These are phyloP conservation scores for Diaporthe sp. DNA, from an alignment of 2,329 filamentous ascomycete genomes.

Conservation along the genomic window DNA sequence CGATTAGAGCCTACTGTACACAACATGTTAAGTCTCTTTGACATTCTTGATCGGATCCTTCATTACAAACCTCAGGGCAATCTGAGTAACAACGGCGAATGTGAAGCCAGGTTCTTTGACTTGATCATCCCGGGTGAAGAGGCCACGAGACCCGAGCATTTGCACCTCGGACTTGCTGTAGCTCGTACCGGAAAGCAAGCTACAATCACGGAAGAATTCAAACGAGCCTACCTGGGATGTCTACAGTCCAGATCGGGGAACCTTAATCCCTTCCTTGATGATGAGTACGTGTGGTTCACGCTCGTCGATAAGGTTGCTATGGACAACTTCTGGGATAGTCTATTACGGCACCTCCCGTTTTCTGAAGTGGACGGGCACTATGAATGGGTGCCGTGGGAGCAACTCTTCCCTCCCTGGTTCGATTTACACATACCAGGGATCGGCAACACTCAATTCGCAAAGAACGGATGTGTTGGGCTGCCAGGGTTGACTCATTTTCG, in stretches of 20 bases:
- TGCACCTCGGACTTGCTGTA: not conserved
- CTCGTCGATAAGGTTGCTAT: not conserved
- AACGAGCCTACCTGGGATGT: not conserved
- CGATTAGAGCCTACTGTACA: too few relatives aligned
- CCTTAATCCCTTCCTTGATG: not conserved
- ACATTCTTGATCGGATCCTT: not conserved
- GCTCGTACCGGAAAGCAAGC: not conserved
- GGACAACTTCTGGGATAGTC: not conserved
- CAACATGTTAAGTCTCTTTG: not conserved
- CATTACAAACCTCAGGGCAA: not conserved
- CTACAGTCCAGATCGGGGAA: not conserved
- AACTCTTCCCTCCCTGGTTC: not conserved
- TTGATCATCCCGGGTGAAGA: not conserved
- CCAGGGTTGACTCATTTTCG: too few relatives aligned
- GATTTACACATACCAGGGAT: not conserved
- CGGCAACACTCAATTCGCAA: not conserved
- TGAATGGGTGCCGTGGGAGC: not conserved
- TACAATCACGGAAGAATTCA: not conserved
- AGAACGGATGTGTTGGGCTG: not conserved
- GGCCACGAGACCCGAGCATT: not conserved
- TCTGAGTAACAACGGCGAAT: not conserved
- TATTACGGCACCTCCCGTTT: not conserved
- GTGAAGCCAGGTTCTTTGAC: not conserved
- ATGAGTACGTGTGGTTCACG: not conserved
- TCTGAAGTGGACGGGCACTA: accelerated